Evolutionary conservation across 1,139 yeast species (phyloP).

Genomic region (Pichia sp.): DNA sequence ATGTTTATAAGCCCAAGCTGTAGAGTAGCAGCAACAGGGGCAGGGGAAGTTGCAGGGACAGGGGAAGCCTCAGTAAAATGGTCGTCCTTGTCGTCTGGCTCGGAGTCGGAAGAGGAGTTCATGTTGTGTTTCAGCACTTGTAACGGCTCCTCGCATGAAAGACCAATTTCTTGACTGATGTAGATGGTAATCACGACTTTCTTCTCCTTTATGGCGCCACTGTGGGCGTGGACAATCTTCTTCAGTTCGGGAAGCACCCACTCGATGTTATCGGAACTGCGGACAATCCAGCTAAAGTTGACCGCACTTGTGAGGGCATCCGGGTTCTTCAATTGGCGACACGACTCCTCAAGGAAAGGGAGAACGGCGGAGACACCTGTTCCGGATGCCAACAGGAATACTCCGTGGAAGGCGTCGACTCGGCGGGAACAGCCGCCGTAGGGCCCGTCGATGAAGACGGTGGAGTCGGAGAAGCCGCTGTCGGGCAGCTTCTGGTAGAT

Average conservation of each 20-base stretch:
- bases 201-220: slow-evolving; percentile 11
- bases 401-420: slow-evolving; percentile 45
- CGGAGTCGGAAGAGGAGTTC: slow-evolving; percentile 22
- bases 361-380: slow-evolving; percentile 37
- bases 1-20: neutral
- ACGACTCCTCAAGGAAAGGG: slow-evolving; percentile 35
- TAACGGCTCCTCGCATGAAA: slow-evolving; percentile 2
- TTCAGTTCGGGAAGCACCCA: slow-evolving; percentile 45
- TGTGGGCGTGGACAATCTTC: slow-evolving; percentile 5
- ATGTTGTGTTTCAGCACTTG: neutral
- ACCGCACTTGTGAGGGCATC: slow-evolving; percentile 28
- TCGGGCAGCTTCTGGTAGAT: slow-evolving; percentile 31
- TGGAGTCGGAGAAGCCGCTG: slow-evolving; percentile 22
- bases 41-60: too few relatives aligned
- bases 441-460: slow-evolving; percentile 56
- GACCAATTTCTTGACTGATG: slow-evolving; percentile 14
- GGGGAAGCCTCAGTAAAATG: neutral
- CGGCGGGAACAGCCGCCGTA: slow-evolving; percentile 58
- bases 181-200: slow-evolving; percentile 22
- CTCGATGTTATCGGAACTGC: slow-evolving; percentile 35
- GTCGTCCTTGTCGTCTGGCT: neutral
- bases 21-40: too few relatives aligned
- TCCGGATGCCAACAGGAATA: slow-evolving; percentile 44
- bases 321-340: slow-evolving; percentile 29
- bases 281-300: slow-evolving; percentile 49